phyloP scores from a whole-genome alignment of 2,329 filamentous ascomycete genomes.

The Pseudogymnoascus sp. region DNA sequence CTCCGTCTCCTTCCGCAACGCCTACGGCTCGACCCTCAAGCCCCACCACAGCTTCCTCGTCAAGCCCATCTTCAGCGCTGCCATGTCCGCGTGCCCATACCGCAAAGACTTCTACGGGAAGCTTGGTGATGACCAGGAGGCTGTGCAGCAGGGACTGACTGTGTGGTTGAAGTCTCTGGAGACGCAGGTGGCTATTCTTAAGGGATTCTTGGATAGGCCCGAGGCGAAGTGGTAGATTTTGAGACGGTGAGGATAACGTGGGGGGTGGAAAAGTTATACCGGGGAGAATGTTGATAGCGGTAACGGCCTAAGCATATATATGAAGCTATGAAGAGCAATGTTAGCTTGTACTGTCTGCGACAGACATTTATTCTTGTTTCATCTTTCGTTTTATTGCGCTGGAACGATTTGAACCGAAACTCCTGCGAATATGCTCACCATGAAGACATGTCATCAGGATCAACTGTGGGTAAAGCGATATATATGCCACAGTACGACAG shows the following conservation, averaged over 20 bases:
- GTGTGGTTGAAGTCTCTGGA: conserved; percentile 72
- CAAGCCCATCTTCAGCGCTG: conserved; percentile 86
- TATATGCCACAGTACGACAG: too few species aligned
- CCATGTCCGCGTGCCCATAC: conserved; percentile 90
- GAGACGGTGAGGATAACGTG: neutral
- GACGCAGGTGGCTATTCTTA: conserved; percentile 69
- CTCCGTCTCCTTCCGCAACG: conserved; percentile 68
- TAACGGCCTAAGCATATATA: conserved; percentile 4
- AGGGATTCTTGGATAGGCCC: conserved; percentile 50
- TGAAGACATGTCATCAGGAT: too few species aligned
- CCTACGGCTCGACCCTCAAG: conserved; percentile 83
- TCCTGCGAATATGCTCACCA: too few species aligned
- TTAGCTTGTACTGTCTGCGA: neutral
- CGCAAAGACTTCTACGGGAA: conserved; percentile 88
- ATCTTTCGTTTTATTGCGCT: too few species aligned
- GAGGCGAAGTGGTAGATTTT: conserved; percentile 35
- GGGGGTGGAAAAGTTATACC: neutral
- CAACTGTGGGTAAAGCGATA: too few species aligned
- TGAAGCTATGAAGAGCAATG: neutral
- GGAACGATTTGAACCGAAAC: too few species aligned
- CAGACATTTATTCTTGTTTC: neutral
- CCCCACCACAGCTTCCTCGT: conserved; percentile 82
- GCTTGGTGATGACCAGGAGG: conserved; percentile 59
- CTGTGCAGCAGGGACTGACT: conserved; percentile 57
- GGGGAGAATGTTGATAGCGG: neutral